Percentiles rank a stretch among this genome's conserved stretches.
Conservation (phyloP, 2,329 filamentous ascomycete species). For the Didymella keratinophila region DNA sequence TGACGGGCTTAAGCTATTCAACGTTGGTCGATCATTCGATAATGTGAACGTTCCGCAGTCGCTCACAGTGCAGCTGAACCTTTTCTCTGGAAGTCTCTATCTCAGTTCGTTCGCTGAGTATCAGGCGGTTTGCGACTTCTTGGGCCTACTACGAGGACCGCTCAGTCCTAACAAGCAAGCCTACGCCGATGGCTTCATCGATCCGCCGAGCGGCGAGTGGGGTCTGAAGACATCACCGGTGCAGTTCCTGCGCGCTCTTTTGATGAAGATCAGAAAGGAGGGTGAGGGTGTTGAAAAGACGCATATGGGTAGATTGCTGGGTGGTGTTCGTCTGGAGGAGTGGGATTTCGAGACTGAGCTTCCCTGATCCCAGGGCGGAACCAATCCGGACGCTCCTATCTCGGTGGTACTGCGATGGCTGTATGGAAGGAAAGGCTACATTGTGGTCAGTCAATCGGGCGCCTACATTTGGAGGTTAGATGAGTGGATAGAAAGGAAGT, state of each 20-base stretch:
- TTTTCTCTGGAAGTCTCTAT: slow-evolving; percentile 75
- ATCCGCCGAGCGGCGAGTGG: slow-evolving; percentile 37
- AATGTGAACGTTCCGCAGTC: slow-evolving; percentile 25
- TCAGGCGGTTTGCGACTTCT: slow-evolving; percentile 56
- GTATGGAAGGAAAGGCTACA: too few relatives aligned
- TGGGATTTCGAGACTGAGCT: slow-evolving; percentile 36
- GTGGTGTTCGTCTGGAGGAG: slow-evolving; percentile 47
- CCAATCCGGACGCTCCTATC: not conserved
- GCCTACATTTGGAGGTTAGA: too few relatives aligned
- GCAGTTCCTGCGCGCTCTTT: slow-evolving; percentile 51
- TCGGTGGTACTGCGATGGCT: not conserved
- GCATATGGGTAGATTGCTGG: slow-evolving; percentile 54
- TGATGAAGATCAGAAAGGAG: slow-evolving; percentile 41
- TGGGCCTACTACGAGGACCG: slow-evolving; percentile 58
- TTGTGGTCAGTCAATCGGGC: too few relatives aligned
- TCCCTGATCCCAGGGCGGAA: not conserved
- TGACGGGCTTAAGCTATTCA: slow-evolving; percentile 58
- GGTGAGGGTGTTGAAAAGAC: slow-evolving; percentile 54
- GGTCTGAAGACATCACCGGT: slow-evolving; percentile 53
- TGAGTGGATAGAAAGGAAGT: not conserved
- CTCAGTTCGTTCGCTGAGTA: slow-evolving; percentile 65
- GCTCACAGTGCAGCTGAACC: slow-evolving; percentile 62
- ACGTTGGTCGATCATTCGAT: slow-evolving; percentile 35
- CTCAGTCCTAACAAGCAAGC: slow-evolving; percentile 35
- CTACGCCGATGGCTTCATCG: slow-evolving; percentile 48